A percentile compares a stretch with the other conserved stretches of the same genome.
phyloP scores from a whole-genome alignment of 139 green algal genomes.

The Haematococcus sp. region DNA sequence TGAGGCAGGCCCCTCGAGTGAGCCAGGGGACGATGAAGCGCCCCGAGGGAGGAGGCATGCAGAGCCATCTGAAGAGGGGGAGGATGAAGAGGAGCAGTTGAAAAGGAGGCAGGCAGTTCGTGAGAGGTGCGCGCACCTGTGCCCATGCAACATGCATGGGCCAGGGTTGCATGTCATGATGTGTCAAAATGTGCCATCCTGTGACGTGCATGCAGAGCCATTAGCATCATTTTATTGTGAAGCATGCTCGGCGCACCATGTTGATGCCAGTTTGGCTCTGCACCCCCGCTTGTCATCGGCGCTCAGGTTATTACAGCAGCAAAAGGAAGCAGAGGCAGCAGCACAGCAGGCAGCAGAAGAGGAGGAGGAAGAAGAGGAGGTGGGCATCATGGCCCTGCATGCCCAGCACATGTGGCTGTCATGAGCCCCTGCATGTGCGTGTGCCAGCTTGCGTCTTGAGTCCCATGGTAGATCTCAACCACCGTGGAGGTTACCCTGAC shows the following conservation, averaged over 20 bases:
- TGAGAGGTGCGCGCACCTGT: slow-evolving; percentile 30
- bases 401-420: not conserved
- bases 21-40: slow-evolving; percentile 26
- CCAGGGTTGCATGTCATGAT: not conserved
- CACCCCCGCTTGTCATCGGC: not conserved
- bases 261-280: too few species aligned
- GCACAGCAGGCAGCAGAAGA: slow-evolving; percentile 29
- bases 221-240: too few species aligned
- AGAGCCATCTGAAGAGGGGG: slow-evolving; percentile 56
- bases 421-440: not conserved
- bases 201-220: not conserved
- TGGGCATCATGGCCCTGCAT: slow-evolving; percentile 7
- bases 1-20: slow-evolving; percentile 5
- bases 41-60: slow-evolving; percentile 20
- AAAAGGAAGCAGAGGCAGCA: slow-evolving; percentile 45
- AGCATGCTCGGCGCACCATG: too few species aligned
- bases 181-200: too few species aligned
- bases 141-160: not conserved
- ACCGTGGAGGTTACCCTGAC: too few species aligned
- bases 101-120: slow-evolving; percentile 48
- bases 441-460: too few species aligned
- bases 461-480: too few species aligned
- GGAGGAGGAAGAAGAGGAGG: slow-evolving; percentile 48
- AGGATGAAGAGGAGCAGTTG: slow-evolving; percentile 36
- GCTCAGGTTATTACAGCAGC: slow-evolving; percentile 43